Evolutionary conservation across 805 yeast genomes (phyloP).

Genomic region (Kregervanrija delftensis): DNA sequence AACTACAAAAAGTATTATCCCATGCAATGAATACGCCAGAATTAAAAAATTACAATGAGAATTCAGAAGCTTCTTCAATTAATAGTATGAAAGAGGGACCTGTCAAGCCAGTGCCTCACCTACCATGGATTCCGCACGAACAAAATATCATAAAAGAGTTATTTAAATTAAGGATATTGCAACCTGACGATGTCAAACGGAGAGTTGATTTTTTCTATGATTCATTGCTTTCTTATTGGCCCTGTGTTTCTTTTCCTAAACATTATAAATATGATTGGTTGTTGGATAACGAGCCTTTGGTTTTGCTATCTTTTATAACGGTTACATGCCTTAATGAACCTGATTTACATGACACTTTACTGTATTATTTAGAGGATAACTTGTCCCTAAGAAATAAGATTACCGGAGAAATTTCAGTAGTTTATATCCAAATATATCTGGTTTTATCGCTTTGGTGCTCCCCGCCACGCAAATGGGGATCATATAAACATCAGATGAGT

Average conservation of each 20-base stretch:
- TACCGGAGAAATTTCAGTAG: conserved; percentile 36
- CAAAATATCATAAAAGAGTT: conserved; percentile 33
- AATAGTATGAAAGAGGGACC: conserved; percentile 32
- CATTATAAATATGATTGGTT: conserved; percentile 33
- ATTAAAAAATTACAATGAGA: neutral
- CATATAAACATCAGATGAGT: conserved; percentile 46
- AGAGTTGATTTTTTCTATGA: conserved; percentile 31
- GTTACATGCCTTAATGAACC: conserved; percentile 43
- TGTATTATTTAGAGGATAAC: conserved; percentile 38
- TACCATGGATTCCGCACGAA: conserved; percentile 32
- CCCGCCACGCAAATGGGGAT: conserved; percentile 46
- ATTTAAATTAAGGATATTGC: conserved; percentile 28
- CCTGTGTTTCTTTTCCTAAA: conserved; percentile 37
- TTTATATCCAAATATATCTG: conserved; percentile 36
- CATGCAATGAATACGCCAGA: conserved; percentile 17
- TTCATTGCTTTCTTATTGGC: conserved; percentile 40
- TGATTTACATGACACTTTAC: conserved; percentile 34
- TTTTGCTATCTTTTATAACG: conserved; percentile 36
- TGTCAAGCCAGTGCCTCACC: conserved; percentile 24
- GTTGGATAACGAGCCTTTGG: conserved; percentile 35
- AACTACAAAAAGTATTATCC: conserved; percentile 25
- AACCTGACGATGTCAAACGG: conserved; percentile 28
- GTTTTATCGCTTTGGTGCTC: conserved; percentile 46
- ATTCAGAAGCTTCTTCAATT: conserved; percentile 24
- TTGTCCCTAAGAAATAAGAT: conserved; percentile 38